Conservation (phyloP, 2,329 filamentous ascomycete species). For the Thelonectria rubi region DNA sequence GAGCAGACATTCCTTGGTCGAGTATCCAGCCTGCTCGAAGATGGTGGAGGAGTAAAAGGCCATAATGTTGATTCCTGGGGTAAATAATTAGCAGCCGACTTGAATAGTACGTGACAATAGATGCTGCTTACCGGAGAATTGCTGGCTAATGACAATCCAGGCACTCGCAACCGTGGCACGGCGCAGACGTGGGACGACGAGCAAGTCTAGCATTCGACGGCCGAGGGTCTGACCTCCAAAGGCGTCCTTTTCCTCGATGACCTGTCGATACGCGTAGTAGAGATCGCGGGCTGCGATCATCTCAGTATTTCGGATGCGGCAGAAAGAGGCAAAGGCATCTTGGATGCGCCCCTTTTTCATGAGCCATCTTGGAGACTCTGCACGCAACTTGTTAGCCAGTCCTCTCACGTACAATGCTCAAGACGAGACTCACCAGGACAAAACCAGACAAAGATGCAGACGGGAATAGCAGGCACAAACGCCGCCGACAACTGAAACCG, state of each 20-base stretch:
- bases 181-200: slow-evolving; percentile 56
- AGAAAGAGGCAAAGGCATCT: slow-evolving; percentile 64
- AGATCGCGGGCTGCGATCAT: slow-evolving; percentile 69
- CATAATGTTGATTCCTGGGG: slow-evolving; percentile 45
- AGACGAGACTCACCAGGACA: slow-evolving; percentile 59
- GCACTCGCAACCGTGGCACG: slow-evolving; percentile 50
- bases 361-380: slow-evolving; percentile 70
- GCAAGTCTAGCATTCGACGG: slow-evolving; percentile 56
- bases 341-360: slow-evolving; percentile 67
- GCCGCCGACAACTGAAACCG: slow-evolving; percentile 70
- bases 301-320: slow-evolving; percentile 63
- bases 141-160: slow-evolving; percentile 46
- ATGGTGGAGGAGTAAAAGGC: slow-evolving; percentile 61
- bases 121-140: slow-evolving; percentile 34
- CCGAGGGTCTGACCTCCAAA: slow-evolving; percentile 47
- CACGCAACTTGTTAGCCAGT: neutral
- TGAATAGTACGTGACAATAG: neutral
- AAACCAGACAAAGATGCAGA: slow-evolving; percentile 64
- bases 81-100: neutral
- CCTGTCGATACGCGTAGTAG: slow-evolving; percentile 57
- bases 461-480: slow-evolving; percentile 69
- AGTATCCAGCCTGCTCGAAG: slow-evolving; percentile 57
- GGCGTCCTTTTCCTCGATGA: slow-evolving; percentile 46
- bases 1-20: slow-evolving; percentile 51
- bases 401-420: neutral